Base-by-base conservation (phyloP, 192 early-diverging fungal genomes). In the Rhizophagus sp. region DNA sequence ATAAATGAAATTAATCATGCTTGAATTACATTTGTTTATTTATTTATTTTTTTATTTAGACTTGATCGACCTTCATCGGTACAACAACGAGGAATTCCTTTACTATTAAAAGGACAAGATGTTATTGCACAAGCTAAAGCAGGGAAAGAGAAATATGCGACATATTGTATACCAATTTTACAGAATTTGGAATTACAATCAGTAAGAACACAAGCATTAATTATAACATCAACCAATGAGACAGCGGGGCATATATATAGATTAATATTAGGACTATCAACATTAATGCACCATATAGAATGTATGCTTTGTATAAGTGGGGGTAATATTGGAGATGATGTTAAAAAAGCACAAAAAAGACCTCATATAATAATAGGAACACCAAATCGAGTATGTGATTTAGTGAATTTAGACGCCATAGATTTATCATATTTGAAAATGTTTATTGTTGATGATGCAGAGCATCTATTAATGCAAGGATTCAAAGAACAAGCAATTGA, bases 81-180 rank as follows among this genome's bases (percentile, higher is more conserved):
- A 88, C 97, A 98, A 89, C 93, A 94, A 87, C 93, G 97, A 84
- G 97, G 97, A 74, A 98, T 98, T 80, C 88, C 96, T 83, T 97
- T 97, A 73, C 94, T 99, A 70, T 88, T 98, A 79, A 96, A 95
- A 90, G 93, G 91, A 66, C 94, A 91, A 86, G 98, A 99, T 89
- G 97, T 99, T 75, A 99, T 99, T 90, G 98, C 98, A 72, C 98
- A 99, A 91, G 98, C 98, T 44, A 97, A 99, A 90, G 98, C 97
- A 74, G 98, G 98, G 91, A 98, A 97, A 82, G 98, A 97, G 85
- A 99, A 99, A 90, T 99, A 97, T 77, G 97, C 97, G 81, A 99
- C 98, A 78, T 99, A 99, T 93, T 98, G 97, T 81, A 98, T 99
- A 85, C 97, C 97, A 68, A 96, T 97, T 82, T 94, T 99, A 76